Evolutionary conservation across 139 green algal genomes (phyloP).

Genomic region (Picochlorum sp.): DNA sequence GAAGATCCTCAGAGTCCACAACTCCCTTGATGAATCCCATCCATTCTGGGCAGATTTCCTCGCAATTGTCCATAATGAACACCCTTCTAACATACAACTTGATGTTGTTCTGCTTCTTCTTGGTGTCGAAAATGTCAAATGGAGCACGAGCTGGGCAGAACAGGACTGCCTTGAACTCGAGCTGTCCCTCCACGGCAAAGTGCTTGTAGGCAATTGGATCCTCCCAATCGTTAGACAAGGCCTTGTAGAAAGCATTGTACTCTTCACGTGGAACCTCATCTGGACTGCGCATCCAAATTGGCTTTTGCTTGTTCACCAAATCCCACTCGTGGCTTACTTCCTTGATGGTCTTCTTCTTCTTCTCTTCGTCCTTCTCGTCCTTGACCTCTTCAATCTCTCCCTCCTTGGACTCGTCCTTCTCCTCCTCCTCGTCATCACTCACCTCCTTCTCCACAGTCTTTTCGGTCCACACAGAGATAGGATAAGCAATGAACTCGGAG

Average conservation of each 20-base stretch:
- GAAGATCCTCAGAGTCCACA: constrained; percentile 97
- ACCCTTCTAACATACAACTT: constrained; percentile 99
- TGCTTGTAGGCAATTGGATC: constrained; percentile 93
- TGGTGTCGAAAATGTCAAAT: constrained; percentile 98
- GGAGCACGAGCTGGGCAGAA: constrained; percentile 90
- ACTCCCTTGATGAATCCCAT: constrained; percentile 96
- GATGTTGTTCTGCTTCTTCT: constrained; percentile 97
- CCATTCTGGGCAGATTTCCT: constrained; percentile 96
- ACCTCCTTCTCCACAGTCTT: constrained; percentile 94
- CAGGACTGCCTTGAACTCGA: constrained; percentile 98
- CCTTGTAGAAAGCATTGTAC: constrained; percentile 46
- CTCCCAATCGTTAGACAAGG: constrained; percentile 98
- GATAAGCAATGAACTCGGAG: constrained; percentile 99
- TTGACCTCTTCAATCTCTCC: constrained; percentile 46
- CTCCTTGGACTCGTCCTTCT: constrained; percentile 75
- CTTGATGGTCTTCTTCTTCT: constrained; percentile 87
- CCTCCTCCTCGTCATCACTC: constrained; percentile 46
- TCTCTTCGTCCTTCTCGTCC: constrained; percentile 40
- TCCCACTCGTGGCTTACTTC: constrained; percentile 94
- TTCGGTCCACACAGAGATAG: constrained; percentile 93
- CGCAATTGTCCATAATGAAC: constrained; percentile 99
- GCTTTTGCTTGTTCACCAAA: constrained; percentile 99
- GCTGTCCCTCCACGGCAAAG: constrained; percentile 96
- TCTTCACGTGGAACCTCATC: constrained; percentile 79
- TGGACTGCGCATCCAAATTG: constrained; percentile 98